These are phyloP conservation scores for Hygrophorus pudorinus DNA, from an alignment of 768 basidiomycete genomes.

Conservation along the genomic window DNA sequence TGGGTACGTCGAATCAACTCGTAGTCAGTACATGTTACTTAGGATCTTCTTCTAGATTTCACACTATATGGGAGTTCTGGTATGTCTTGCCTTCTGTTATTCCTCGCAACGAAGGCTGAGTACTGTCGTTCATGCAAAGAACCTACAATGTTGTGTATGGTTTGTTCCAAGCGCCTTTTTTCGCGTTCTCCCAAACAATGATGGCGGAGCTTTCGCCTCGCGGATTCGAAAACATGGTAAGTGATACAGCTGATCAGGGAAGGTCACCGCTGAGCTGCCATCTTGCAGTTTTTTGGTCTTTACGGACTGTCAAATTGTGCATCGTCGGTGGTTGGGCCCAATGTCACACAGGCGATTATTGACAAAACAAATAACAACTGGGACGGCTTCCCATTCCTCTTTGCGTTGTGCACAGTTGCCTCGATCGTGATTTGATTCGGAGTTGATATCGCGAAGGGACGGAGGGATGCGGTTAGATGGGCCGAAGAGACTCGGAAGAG, in stretches of 20 bases:
- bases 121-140: conserved; percentile 34
- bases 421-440: conserved; percentile 72
- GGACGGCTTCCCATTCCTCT: conserved; percentile 80
- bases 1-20: conserved; percentile 36
- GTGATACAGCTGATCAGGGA: not conserved
- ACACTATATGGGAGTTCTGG: conserved; percentile 87
- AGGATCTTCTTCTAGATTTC: conserved; percentile 40
- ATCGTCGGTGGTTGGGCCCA: conserved; percentile 82
- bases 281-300: conserved; percentile 68
- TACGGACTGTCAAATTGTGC: conserved; percentile 79
- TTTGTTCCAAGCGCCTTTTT: conserved; percentile 80
- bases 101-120: conserved; percentile 1
- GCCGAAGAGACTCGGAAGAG: conserved; percentile 20
- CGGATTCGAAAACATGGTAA: conserved; percentile 72
- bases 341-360: conserved; percentile 79
- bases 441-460: conserved; percentile 53
- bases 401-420: conserved; percentile 56
- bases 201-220: conserved; percentile 85
- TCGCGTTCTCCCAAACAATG: conserved; percentile 79
- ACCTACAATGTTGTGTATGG: conserved; percentile 75
- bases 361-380: conserved; percentile 63
- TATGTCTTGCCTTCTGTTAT: too few species aligned
- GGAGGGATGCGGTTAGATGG: conserved; percentile 52
- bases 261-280: not conserved
- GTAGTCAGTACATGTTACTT: not conserved